phyloP scores from a whole-genome alignment of 1,139 yeast species.

The Debaryomyces robertsiae region DNA sequence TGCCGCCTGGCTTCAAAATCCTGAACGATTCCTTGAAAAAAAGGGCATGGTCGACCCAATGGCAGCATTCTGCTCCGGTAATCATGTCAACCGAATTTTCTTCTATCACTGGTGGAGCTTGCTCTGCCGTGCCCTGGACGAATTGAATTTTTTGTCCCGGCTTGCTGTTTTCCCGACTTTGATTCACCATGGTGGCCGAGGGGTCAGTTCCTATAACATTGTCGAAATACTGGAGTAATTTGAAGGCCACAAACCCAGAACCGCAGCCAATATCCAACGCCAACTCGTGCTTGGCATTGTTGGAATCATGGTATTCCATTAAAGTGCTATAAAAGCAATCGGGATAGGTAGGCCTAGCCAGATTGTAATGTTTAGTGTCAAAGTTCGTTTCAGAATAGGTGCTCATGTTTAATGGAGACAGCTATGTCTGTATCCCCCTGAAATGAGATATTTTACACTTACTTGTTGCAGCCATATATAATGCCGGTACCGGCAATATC shows the following conservation, averaged over 20 bases:
- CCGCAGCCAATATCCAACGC: slow-evolving; percentile 83
- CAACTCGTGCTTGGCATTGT: slow-evolving; percentile 21
- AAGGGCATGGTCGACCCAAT: slow-evolving; percentile 66
- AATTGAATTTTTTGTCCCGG: slow-evolving; percentile 24
- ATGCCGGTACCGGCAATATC: not conserved
- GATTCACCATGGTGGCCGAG: slow-evolving; percentile 13
- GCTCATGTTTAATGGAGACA: no score
- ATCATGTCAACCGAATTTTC: slow-evolving; percentile 54
- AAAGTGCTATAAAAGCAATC: slow-evolving; percentile 33
- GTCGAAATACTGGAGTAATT: slow-evolving; percentile 47
- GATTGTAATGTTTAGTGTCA: slow-evolving; percentile 38
- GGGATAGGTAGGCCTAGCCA: slow-evolving; percentile 44
- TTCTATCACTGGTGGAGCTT: slow-evolving; percentile 22
- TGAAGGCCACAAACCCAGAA: slow-evolving; percentile 75
- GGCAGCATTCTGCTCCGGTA: slow-evolving; percentile 78
- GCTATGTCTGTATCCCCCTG: not conserved
- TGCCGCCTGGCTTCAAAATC: slow-evolving; percentile 59
- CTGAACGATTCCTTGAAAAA: slow-evolving; percentile 55
- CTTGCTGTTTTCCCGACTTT: slow-evolving; percentile 14
- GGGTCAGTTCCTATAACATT: slow-evolving; percentile 55
- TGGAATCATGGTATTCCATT: slow-evolving; percentile 28
- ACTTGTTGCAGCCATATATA: not conserved
- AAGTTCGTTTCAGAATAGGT: slow-evolving; percentile 40
- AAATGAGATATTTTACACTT: not conserved
- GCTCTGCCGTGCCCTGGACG: slow-evolving; percentile 35